These are phyloP conservation scores for Porphyrellus sp. DNA, from an alignment of 1,284 basidiomycete species.

Conservation along the genomic window DNA sequence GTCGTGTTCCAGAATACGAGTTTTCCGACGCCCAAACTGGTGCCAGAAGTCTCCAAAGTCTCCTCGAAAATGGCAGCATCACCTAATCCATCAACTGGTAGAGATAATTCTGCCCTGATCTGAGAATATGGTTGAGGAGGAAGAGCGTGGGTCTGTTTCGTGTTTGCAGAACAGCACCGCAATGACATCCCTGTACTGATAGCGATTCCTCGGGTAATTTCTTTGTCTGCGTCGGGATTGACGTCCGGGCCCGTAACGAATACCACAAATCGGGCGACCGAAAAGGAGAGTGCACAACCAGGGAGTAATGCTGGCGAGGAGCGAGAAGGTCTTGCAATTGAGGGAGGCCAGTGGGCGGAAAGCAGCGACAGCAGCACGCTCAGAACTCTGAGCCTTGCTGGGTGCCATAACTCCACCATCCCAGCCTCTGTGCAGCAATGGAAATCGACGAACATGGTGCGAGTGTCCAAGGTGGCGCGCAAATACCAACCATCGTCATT, in stretches of 20 bases:
- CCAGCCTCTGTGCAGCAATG: slow-evolving; percentile 59
- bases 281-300: slow-evolving; percentile 57
- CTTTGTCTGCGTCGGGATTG: slow-evolving; percentile 64
- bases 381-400: slow-evolving; percentile 56
- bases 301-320: slow-evolving; percentile 43
- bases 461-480: slow-evolving; percentile 42
- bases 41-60: slow-evolving; percentile 32
- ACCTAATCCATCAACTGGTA: slow-evolving; percentile 62
- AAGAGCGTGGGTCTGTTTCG: slow-evolving; percentile 46
- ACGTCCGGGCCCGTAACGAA: slow-evolving; percentile 76
- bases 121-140: slow-evolving; percentile 42
- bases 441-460: slow-evolving; percentile 51
- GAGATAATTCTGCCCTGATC: slow-evolving; percentile 46
- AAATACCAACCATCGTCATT: slow-evolving; percentile 44
- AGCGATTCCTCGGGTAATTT: slow-evolving; percentile 71
- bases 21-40: slow-evolving; percentile 41
- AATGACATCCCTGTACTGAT: slow-evolving; percentile 56
- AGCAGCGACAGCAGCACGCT: slow-evolving; percentile 37
- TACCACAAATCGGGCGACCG: slow-evolving; percentile 62
- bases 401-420: slow-evolving; percentile 72
- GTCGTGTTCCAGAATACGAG: slow-evolving; percentile 47
- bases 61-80: slow-evolving; percentile 53
- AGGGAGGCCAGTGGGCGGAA: slow-evolving; percentile 21
- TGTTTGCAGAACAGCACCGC: slow-evolving; percentile 58
- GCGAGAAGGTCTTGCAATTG: slow-evolving; percentile 23